Conservation (phyloP, 2,329 filamentous ascomycete species). For the Xylaria hypoxylon region DNA sequence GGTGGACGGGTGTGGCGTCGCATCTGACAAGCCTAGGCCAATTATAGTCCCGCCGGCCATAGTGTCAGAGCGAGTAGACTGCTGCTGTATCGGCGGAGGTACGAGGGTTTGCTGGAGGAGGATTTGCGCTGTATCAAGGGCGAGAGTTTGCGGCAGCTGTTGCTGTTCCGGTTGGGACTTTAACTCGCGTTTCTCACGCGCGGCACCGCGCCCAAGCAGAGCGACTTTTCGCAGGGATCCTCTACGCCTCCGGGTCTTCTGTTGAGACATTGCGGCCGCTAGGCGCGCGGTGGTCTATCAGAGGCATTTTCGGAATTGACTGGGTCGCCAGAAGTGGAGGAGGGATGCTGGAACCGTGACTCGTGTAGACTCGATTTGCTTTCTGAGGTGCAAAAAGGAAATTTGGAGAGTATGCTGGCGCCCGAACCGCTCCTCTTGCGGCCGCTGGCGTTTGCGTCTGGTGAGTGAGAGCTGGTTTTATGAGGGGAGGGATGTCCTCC, state of each 20-base stretch:
- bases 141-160: slow-evolving; percentile 56
- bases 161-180: slow-evolving; percentile 58
- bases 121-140: slow-evolving; percentile 34
- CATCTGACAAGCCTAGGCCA: slow-evolving; percentile 62
- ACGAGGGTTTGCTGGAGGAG: slow-evolving; percentile 38
- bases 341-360: slow-evolving; percentile 43
- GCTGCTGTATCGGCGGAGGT: slow-evolving; percentile 38
- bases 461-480: slow-evolving; percentile 42
- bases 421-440: slow-evolving; percentile 68
- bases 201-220: slow-evolving; percentile 78
- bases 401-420: slow-evolving; percentile 73
- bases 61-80: slow-evolving; percentile 31
- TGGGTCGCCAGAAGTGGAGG: slow-evolving; percentile 33
- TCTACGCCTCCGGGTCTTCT: slow-evolving; percentile 75
- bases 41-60: slow-evolving; percentile 45
- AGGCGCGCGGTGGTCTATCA: slow-evolving; percentile 48
- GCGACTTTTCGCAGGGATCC: slow-evolving; percentile 90
- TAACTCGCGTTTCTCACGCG: slow-evolving; percentile 68
- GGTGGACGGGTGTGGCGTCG: slow-evolving; percentile 60
- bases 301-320: slow-evolving; percentile 32
- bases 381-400: slow-evolving; percentile 69
- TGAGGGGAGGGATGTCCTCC: slow-evolving; percentile 49
- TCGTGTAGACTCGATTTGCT: slow-evolving; percentile 48
- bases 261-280: slow-evolving; percentile 52
- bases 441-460: slow-evolving; percentile 46